Evolutionary conservation across 2,329 filamentous ascomycete species (phyloP), one percentile per base, ranked within the genome.

Genomic region (Ascochyta pisi): DNA sequence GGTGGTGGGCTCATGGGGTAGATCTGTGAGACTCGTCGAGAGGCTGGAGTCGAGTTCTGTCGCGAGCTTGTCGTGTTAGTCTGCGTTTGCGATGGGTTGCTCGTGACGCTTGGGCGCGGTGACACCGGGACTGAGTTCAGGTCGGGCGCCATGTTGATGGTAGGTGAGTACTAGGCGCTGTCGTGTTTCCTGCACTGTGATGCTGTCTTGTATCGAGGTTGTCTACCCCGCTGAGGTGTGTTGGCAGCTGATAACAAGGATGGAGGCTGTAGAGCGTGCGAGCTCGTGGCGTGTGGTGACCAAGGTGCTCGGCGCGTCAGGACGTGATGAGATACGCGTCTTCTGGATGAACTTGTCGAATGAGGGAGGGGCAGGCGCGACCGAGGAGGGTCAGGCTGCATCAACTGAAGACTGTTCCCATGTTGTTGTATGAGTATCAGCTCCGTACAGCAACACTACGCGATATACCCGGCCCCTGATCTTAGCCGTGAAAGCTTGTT

Each of bases 1-100:
- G 77, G 74, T 31, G 77, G 76, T 59, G 78, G 80, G 26, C 73
- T 76, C 80, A 83, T 83, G 49, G 75, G 71, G 57, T 73, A 74
- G 60, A 74, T 71, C 59, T 81, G 80, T 13, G 79, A 81, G 24
- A 77, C 56, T 26, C 66, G 63, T 42, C 66, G 60, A 13, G 66
- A 69, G 15, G 61, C 63, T 35, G 66, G 57, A 22, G 63, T 62
- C 1, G 66, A 69, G 50, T 57, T 65, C 41, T 66, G 66, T 50
- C 62, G 66, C 15, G 66, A 68, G 35, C 50, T 55, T n/a, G 65
- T 60, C 24, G 73, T 68, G 55, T 75, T 67, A 22, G 63, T 52
- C 41, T 64, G 65, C 12, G 59, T 54, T 46, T 40, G 56, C 24
- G 60, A 60, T 6, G 65, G 61, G 24, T 60, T 61, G 50, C 59